Conservation (phyloP, 192 early-diverging fungal species). For the Backusella morwellensis region DNA sequence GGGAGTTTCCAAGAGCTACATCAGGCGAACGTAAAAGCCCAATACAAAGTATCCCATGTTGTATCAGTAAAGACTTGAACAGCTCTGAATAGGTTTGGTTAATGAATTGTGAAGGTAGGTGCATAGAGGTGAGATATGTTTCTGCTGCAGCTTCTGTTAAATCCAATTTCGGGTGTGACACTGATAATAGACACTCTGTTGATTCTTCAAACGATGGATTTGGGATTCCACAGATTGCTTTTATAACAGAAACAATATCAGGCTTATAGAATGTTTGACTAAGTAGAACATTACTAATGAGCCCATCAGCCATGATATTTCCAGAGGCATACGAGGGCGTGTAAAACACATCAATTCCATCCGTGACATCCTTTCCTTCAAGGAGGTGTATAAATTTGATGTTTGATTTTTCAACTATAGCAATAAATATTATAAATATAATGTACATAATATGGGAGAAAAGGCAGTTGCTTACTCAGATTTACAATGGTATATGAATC, state of each 20-base stretch:
- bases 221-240: slow-evolving; percentile 56
- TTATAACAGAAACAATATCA: slow-evolving; percentile 54
- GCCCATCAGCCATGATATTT: slow-evolving; percentile 48
- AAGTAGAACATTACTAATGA: slow-evolving; percentile 50
- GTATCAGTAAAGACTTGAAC: slow-evolving; percentile 45
- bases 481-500: slow-evolving; percentile 38
- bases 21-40: slow-evolving; percentile 46
- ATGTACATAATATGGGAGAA: background rate
- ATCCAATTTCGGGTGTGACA: background rate
- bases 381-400: slow-evolving; percentile 53
- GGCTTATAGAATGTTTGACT: slow-evolving; percentile 50
- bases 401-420: slow-evolving; percentile 42
- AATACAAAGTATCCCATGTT: slow-evolving; percentile 53
- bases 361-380: slow-evolving; percentile 22
- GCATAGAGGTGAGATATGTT: slow-evolving; percentile 39
- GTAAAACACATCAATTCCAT: slow-evolving; percentile 37
- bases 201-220: background rate
- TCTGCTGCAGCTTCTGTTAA: background rate
- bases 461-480: slow-evolving; percentile 4
- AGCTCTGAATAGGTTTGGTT: slow-evolving; percentile 47
- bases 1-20: slow-evolving; percentile 43
- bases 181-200: background rate
- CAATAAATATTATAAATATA: background rate
- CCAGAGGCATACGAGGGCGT: slow-evolving; percentile 63
- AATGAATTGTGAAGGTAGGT: slow-evolving; percentile 43